Evolutionary conservation across 208 protist genomes (phyloP).

Genomic region (Perkinsela sp.): DNA sequence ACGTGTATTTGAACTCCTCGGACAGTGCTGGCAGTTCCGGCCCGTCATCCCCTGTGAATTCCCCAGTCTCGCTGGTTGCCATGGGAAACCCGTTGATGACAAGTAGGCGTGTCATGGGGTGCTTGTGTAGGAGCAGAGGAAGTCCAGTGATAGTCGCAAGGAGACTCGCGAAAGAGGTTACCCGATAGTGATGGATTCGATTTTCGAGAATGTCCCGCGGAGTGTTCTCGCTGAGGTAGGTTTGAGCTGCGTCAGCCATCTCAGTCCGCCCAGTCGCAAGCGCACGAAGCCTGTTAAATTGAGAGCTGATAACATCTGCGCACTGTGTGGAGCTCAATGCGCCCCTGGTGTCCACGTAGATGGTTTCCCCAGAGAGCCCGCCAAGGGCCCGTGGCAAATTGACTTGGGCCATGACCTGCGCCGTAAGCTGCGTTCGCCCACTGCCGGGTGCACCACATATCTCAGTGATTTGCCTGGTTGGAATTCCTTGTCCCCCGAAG

Average conservation of each 20-base stretch:
- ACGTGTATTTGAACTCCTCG: not conserved
- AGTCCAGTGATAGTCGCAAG: not conserved
- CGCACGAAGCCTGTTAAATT: not conserved
- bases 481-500: not conserved
- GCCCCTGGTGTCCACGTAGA: not conserved
- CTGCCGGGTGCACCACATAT: not conserved
- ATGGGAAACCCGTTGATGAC: not conserved
- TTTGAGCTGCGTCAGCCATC: not conserved
- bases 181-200: not conserved
- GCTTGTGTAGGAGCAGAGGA: not conserved
- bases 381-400: not conserved
- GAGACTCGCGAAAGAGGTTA: not conserved
- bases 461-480: not conserved
- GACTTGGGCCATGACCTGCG: not conserved
- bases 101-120: not conserved
- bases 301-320: not conserved
- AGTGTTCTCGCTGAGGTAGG: not conserved
- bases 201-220: no score
- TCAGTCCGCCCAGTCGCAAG: not conserved
- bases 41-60: no score
- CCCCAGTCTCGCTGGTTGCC: no score
- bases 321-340: not conserved
- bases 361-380: not conserved
- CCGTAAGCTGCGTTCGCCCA: not conserved
- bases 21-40: not conserved